Evolutionary conservation across 1,284 basidiomycete species (phyloP), one percentile per base, ranked within the genome.

Genomic region (Ceraceosorus bombacis): DNA sequence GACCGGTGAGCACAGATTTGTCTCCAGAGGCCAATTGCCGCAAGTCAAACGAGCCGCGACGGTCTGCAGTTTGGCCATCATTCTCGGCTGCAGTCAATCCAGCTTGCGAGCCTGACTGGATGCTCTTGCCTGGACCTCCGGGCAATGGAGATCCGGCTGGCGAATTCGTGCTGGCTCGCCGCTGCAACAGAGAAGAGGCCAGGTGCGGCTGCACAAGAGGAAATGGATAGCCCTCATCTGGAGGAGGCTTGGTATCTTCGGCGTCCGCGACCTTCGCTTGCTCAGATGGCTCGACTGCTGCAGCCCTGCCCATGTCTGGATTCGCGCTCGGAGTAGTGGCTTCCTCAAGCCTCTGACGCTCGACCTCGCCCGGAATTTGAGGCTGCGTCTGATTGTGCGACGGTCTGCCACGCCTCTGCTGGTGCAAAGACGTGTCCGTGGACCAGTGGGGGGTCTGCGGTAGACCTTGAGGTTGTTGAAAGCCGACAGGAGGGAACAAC

Each of bases 371-470:
- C 36, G 15, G 41, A 5, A 3, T 12, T 13, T 41, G 17, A 1
- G 55, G 59, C 58, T 71, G 70, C 13, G 72, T 71, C 71, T 69
- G 72, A 51, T 74, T 68, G 13, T 69, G 70, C 36, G 70, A 71
- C 2, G 69, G 60, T 12, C 27, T 27, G 27, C 27, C 27, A 27
- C 27, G 27, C 27, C 27, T 27, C 27, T 27, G 27, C 27, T 27
- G 27, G 27, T 27, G 27, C 27, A 27, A 27, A 27, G 27, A 27
- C 27, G 27, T 27, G 27, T 27, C 27, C 27, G 27, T 27, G 27
- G 27, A 27, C 27, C 27, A 27, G 27, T 27, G 27, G 27, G 27
- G 27, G 27, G 69, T 67, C 57, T 67, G 64, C 51, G 62, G 58
- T 6, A 51, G 54, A 1, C 27, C 7, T 8, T 37, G 17, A 6